Evolutionary conservation across 257 asterid genomes (phyloP), one percentile per base, ranked within the genome.

Genomic region (Capsicum pubescens): DNA sequence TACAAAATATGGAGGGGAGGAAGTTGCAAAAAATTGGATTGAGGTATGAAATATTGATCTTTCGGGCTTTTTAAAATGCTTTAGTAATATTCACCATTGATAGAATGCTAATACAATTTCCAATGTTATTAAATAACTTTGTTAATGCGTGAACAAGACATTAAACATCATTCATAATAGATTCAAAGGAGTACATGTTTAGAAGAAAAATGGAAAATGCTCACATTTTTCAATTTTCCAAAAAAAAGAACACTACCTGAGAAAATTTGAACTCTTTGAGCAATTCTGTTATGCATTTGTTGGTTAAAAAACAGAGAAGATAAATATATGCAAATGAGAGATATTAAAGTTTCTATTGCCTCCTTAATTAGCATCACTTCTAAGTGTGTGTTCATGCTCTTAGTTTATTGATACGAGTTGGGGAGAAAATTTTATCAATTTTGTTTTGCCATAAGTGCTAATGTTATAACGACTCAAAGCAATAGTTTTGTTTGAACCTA

Each of bases 241-340:
- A 76, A 26, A 26, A 26, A 13, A 76, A 4, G 5, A 76, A 13
- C 42, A 52, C 14, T 21, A 12, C 63, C 14, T 50, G 81, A 52
- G 81, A 52, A 50, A 76, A 21, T 7, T 50, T 21, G 1, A 76
- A 26, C 26, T 52, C 63, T 76, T 21, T 76, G 63, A 76, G 81
- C 80, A 48, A 21, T 50, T 74, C 19, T 50, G 60, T 21, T 26
- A 14, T 11, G 71, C 71, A 26, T 52, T 5, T 50, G 63, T 14
- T 76, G 81, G 46, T 50, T 26, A 50, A 50, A 72, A 21, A 52
- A 13, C 7, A 0, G 19, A 50, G 58, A 55, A 52, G 11, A 67
- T 14, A 26, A 76, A 19, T 76, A 76, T 52, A 50, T 76, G n/a
- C 21, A 50, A 76, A 76, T 52, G 61, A 21, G 63, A 76, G 59